phyloP scores from a whole-genome alignment of 1,284 basidiomycete genomes.

The Pseudozyma sp. region DNA sequence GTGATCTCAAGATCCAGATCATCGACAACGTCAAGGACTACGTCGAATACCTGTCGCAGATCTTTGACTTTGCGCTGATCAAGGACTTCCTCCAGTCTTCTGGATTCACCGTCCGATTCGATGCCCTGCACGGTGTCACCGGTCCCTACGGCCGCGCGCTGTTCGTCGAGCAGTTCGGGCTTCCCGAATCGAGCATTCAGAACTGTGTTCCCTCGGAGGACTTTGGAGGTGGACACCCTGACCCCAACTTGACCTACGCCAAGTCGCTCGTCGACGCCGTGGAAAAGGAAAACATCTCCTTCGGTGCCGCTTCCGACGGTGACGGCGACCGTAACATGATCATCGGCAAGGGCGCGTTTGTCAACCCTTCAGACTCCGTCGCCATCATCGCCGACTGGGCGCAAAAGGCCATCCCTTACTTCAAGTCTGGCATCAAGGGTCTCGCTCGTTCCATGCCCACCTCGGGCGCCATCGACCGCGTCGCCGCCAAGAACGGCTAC shows the following conservation, averaged over 20 bases:
- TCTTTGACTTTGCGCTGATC: conserved; percentile 96
- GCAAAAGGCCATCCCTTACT: conserved; percentile 93
- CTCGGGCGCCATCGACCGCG: conserved; percentile 93
- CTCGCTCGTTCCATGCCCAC: conserved; percentile 97
- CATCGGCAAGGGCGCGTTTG: conserved; percentile 96
- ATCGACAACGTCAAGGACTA: conserved; percentile 96
- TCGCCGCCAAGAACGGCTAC: conserved; percentile 92
- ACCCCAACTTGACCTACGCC: conserved; percentile 98
- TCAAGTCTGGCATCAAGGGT: conserved; percentile 90
- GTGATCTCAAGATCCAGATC: conserved; percentile 80
- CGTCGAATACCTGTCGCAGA: conserved; percentile 81
- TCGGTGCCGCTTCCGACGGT: conserved; percentile 96
- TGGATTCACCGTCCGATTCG: conserved; percentile 87
- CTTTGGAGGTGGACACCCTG: conserved; percentile 96
- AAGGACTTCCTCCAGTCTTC: conserved; percentile 82
- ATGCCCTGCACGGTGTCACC: conserved; percentile 95
- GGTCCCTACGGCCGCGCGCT: conserved; percentile 94
- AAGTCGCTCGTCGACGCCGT: conserved; percentile 92
- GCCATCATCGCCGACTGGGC: conserved; percentile 98
- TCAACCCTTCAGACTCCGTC: conserved; percentile 95
- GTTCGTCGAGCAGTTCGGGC: conserved; percentile 84
- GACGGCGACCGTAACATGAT: conserved; percentile 99
- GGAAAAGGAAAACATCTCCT: conserved; percentile 85
- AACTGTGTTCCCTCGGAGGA: conserved; percentile 91
- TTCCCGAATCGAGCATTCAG: conserved; percentile 84